Evolutionary conservation across 768 basidiomycete species (phyloP).

Genomic region (Tricholoma furcatifolium): DNA sequence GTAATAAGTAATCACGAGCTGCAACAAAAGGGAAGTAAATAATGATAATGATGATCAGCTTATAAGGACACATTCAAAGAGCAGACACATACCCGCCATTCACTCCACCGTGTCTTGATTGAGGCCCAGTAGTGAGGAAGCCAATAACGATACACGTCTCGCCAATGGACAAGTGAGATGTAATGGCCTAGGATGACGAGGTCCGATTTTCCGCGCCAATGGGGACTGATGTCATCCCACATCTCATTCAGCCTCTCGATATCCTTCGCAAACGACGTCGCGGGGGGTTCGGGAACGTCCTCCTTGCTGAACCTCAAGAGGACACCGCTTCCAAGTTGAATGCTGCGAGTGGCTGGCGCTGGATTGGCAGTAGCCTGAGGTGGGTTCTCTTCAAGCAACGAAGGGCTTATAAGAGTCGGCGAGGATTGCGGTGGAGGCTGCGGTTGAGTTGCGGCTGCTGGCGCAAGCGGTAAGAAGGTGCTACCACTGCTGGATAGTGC

Average conservation of each 20-base stretch:
- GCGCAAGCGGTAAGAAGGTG: not conserved
- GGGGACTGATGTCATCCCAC: constrained; percentile 25
- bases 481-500: not conserved
- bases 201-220: constrained; percentile 20
- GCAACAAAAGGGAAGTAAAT: constrained; percentile 3
- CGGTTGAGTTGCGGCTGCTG: not conserved
- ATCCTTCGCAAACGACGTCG: constrained; percentile 19
- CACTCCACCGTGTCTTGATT: constrained; percentile 21
- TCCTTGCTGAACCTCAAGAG: constrained; percentile 12
- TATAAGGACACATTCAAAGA: not conserved
- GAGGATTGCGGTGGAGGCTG: not conserved
- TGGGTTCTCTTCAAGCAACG: not conserved
- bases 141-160: constrained; percentile 21
- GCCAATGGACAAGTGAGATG: constrained; percentile 23
- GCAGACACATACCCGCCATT: constrained; percentile 27
- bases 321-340: constrained; percentile 1
- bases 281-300: constrained; percentile 23
- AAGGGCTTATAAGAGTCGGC: not conserved
- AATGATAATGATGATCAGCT: not conserved
- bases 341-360: not conserved
- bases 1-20: constrained; percentile 14
- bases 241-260: constrained; percentile 19
- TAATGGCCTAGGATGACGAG: constrained; percentile 20
- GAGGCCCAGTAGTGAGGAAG: constrained; percentile 22
- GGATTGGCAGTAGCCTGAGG: not conserved